These are phyloP conservation scores for Agapanthus africanus DNA, from an alignment of 106 monocot genomes.

Conservation along the genomic window DNA sequence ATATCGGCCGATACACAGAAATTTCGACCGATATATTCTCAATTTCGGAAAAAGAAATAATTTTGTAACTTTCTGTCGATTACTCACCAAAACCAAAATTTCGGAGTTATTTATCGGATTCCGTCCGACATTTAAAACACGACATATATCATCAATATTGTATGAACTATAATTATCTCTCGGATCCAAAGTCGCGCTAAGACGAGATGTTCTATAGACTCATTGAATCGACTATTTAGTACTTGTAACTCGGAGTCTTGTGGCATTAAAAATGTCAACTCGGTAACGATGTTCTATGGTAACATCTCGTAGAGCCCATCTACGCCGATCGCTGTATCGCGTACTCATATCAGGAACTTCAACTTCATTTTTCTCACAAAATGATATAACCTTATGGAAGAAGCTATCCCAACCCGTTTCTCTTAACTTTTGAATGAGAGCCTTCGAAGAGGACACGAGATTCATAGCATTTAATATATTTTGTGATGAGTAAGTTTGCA, in stretches of 20 bases:
- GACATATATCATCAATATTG: too few species aligned
- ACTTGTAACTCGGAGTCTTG: background rate
- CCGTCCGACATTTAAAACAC: too few species aligned
- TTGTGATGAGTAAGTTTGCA: background rate
- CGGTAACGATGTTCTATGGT: background rate
- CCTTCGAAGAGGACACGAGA: background rate
- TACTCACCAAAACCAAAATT: too few species aligned
- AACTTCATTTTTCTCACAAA: background rate
- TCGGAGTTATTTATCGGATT: too few species aligned
- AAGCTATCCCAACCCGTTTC: background rate
- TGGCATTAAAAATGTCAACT: background rate
- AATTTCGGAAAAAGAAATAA: too few species aligned
- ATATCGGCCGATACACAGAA: too few species aligned
- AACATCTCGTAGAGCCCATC: background rate
- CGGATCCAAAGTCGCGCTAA: background rate
- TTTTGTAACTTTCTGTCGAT: too few species aligned
- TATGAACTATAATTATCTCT: too few species aligned
- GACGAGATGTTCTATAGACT: background rate
- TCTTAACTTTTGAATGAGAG: background rate
- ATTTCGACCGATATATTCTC: too few species aligned
- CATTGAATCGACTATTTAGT: background rate
- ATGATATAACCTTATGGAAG: background rate
- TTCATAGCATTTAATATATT: background rate
- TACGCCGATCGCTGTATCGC: background rate
- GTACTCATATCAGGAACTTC: background rate